A percentile compares a stretch with the other conserved stretches of the same genome.
Evolutionary conservation across 768 basidiomycete genomes (phyloP).

Genomic region (Stropharia rugosoannulata): DNA sequence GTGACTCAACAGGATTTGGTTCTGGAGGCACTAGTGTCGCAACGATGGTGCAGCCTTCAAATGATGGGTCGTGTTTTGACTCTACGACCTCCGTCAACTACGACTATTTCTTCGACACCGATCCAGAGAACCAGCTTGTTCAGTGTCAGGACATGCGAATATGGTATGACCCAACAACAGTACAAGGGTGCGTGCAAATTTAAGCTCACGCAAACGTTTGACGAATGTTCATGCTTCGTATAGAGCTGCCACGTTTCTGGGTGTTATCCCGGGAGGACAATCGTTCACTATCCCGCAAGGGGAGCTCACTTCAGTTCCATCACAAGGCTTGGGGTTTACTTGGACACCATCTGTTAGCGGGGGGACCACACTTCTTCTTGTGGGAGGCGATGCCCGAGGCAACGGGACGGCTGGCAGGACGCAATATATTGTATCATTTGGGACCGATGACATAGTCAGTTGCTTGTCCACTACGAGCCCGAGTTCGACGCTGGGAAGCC

Average conservation of each 20-base stretch:
- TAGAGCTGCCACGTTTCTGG: conserved; percentile 60
- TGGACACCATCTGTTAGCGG: conserved; percentile 67
- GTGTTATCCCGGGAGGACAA: conserved; percentile 78
- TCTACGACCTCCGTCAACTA: conserved; percentile 44
- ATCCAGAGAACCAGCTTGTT: conserved; percentile 60
- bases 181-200: conserved; percentile 47
- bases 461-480: conserved; percentile 65
- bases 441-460: conserved; percentile 43
- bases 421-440: conserved; percentile 50
- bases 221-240: neutral
- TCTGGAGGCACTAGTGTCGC: conserved; percentile 74
- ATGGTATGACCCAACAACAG: conserved; percentile 56
- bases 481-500: conserved; percentile 72
- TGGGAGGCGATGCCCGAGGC: conserved; percentile 68
- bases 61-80: conserved; percentile 62
- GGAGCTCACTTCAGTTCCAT: conserved; percentile 37
- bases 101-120: conserved; percentile 57
- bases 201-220: neutral
- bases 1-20: conserved; percentile 48
- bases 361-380: conserved; percentile 64
- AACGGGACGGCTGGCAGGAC: conserved; percentile 71
- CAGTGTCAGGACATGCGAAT: conserved; percentile 65
- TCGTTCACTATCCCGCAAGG: conserved; percentile 65
- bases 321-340: conserved; percentile 60
- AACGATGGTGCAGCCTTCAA: conserved; percentile 50